phyloP scores from a whole-genome alignment of 805 yeast genomes.

The Wickerhamiella dianesei region DNA sequence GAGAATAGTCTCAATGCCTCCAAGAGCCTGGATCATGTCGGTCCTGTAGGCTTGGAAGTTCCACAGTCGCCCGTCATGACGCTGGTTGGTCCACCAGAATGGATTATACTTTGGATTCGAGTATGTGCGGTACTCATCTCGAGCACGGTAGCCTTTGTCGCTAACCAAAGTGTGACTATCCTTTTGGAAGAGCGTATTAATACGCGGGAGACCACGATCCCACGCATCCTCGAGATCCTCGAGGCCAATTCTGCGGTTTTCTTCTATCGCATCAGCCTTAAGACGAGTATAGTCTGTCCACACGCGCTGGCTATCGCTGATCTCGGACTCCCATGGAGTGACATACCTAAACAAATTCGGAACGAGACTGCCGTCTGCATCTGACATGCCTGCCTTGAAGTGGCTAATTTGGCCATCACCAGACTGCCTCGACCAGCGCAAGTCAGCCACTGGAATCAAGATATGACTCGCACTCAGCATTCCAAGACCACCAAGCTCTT shows the following conservation, averaged over 20 bases:
- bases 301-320: constrained; percentile 83
- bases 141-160: constrained; percentile 82
- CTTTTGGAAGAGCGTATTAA: constrained; percentile 86
- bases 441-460: constrained; percentile 82
- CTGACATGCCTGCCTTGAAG: constrained; percentile 85
- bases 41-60: constrained; percentile 82
- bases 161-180: constrained; percentile 89
- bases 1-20: constrained; percentile 90
- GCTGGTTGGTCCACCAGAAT: constrained; percentile 91
- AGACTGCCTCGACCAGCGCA: constrained; percentile 83
- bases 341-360: constrained; percentile 91
- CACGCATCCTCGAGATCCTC: constrained; percentile 91
- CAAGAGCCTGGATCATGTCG: constrained; percentile 92
- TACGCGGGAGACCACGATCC: constrained; percentile 96
- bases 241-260: constrained; percentile 71
- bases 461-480: constrained; percentile 97
- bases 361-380: constrained; percentile 55
- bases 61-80: constrained; percentile 95
- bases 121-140: constrained; percentile 66
- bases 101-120: constrained; percentile 65
- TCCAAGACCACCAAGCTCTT: constrained; percentile 93
- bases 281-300: constrained; percentile 96
- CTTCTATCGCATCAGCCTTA: constrained; percentile 72
- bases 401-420: constrained; percentile 80
- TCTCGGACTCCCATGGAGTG: constrained; percentile 94